Conservation (phyloP, 164 flowering plant genomes). For the Vitis rotundifolia region DNA sequence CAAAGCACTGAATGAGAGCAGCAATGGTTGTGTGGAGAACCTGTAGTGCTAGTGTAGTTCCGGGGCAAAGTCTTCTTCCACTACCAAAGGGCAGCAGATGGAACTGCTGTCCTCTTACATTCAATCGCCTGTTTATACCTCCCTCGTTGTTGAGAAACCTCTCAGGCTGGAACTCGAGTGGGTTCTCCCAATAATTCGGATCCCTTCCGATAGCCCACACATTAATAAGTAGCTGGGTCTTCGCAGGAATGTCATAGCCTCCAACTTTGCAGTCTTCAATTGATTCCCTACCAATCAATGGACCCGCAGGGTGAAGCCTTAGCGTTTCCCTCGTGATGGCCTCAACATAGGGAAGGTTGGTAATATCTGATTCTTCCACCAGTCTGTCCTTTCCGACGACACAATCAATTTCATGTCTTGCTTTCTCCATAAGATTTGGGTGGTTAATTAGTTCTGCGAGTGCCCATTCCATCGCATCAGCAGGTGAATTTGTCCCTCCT, state of each 20-base stretch:
- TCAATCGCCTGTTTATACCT: slow-evolving; percentile 9
- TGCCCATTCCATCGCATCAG: slow-evolving; percentile 20
- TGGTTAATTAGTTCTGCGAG: slow-evolving; percentile 23
- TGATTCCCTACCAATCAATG: slow-evolving; percentile 37
- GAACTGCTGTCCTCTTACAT: slow-evolving; percentile 29
- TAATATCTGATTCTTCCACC: slow-evolving; percentile 21
- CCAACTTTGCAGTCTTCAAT: slow-evolving; percentile 32
- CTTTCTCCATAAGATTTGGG: slow-evolving; percentile 18
- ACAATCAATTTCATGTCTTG: slow-evolving; percentile 17
- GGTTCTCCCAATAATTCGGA: slow-evolving; percentile 54
- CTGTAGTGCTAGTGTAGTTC: slow-evolving; percentile 31
- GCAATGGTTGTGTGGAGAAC: slow-evolving; percentile 40
- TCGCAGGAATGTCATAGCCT: slow-evolving; percentile 48
- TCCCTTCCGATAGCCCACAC: slow-evolving; percentile 61
- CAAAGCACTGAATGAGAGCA: slow-evolving; percentile 58
- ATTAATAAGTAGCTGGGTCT: slow-evolving; percentile 42
- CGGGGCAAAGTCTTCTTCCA: slow-evolving; percentile 59
- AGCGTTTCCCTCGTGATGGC: slow-evolving; percentile 46
- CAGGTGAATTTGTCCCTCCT: slow-evolving; percentile 19
- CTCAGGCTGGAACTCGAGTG: slow-evolving; percentile 56
- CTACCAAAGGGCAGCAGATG: slow-evolving; percentile 35
- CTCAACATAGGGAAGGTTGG: slow-evolving; percentile 23
- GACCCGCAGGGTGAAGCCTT: slow-evolving; percentile 59
- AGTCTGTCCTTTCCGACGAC: slow-evolving; percentile 15
- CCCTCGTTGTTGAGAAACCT: slow-evolving; percentile 39